These are phyloP conservation scores for Phlegmacium glaucopus DNA, from an alignment of 768 basidiomycete genomes.

Conservation along the genomic window DNA sequence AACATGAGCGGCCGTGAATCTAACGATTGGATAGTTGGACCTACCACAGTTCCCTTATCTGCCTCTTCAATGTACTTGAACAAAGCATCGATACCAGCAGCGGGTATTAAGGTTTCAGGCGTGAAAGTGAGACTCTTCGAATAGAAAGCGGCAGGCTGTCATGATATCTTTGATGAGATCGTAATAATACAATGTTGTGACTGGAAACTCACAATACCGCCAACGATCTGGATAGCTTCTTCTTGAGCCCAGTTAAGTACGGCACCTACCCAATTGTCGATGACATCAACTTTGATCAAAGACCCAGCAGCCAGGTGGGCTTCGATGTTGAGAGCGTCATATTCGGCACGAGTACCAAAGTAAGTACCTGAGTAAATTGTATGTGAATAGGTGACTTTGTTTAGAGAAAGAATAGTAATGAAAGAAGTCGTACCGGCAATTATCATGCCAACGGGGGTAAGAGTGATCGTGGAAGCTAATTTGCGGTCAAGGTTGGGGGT, in stretches of 20 bases:
- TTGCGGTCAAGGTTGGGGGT: slow-evolving; percentile 4
- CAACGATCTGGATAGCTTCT: slow-evolving; percentile 1
- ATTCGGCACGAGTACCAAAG: slow-evolving; percentile 6
- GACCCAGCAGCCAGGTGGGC: neutral
- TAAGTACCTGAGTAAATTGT: slow-evolving; percentile 3
- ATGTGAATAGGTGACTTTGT: neutral
- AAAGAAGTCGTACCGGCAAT: slow-evolving; percentile 3
- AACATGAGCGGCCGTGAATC: too few species aligned
- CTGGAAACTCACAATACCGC: slow-evolving; percentile 1
- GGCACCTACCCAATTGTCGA: slow-evolving; percentile 1
- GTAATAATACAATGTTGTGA: too few species aligned
- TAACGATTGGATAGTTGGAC: neutral
- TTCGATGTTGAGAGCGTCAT: neutral
- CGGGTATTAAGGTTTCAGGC: slow-evolving; percentile 1
- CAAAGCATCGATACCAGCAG: neutral
- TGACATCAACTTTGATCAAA: neutral
- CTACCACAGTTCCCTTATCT: slow-evolving; percentile 5
- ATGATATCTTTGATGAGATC: neutral
- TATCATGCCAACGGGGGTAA: slow-evolving; percentile 2
- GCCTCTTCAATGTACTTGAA: slow-evolving; percentile 5
- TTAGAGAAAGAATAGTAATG: too few species aligned
- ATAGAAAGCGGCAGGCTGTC: slow-evolving; percentile 4
- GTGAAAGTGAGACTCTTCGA: slow-evolving; percentile 5
- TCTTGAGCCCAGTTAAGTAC: slow-evolving; percentile 5
- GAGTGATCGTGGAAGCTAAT: slow-evolving; percentile 2